These are phyloP conservation scores for Heliosperma pusillum DNA, from an alignment of 148 eudicot genomes.

Conservation along the genomic window DNA sequence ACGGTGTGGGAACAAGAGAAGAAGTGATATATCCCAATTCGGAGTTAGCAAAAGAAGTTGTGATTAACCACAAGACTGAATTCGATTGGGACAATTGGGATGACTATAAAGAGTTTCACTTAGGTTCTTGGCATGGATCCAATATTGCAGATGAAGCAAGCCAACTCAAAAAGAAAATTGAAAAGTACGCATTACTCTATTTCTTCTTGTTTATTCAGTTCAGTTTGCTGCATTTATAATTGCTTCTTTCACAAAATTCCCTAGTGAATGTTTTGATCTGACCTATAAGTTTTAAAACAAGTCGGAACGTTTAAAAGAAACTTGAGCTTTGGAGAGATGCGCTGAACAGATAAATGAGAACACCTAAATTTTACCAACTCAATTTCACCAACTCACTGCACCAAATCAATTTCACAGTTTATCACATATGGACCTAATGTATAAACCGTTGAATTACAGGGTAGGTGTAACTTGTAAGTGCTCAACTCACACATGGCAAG, in stretches of 20 bases:
- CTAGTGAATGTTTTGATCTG: not conserved
- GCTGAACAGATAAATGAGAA: too few species aligned
- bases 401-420: too few species aligned
- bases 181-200: not conserved
- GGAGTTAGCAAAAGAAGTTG: not conserved
- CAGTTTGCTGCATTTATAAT: not conserved
- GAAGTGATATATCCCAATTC: constrained; percentile 18
- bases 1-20: not conserved
- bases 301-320: too few species aligned
- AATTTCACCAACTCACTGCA: too few species aligned
- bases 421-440: too few species aligned
- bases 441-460: too few species aligned
- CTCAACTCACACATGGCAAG: too few species aligned
- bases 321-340: too few species aligned
- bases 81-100: constrained; percentile 14
- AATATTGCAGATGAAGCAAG: not conserved
- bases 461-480: too few species aligned
- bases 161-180: not conserved
- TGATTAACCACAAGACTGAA: constrained; percentile 15
- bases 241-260: not conserved
- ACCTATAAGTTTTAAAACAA: not conserved
- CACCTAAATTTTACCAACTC: too few species aligned
- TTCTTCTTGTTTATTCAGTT: not conserved
- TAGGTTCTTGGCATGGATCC: not conserved
- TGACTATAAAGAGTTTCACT: not conserved